These are phyloP conservation scores for Populus tomentosa DNA, from an alignment of 441 rosid species.

Conservation along the genomic window DNA sequence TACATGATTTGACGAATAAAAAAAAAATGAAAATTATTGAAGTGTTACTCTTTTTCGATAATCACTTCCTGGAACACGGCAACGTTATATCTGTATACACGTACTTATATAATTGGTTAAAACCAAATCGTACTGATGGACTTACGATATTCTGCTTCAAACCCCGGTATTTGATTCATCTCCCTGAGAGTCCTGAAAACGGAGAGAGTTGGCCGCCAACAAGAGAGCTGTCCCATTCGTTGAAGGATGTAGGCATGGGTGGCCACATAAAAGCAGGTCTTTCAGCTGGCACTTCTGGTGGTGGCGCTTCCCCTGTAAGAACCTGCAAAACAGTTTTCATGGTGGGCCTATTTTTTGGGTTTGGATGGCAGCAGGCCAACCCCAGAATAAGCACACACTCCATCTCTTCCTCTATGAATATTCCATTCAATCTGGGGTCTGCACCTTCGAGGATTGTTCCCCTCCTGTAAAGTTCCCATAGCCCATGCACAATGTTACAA, in stretches of 20 bases:
- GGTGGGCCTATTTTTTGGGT: conserved; percentile 60
- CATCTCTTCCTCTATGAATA: conserved; percentile 35
- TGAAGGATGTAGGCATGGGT: conserved; percentile 51
- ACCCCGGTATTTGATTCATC: conserved; percentile 23
- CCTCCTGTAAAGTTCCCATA: conserved; percentile 54
- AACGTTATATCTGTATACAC: not conserved
- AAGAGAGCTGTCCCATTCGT: conserved; percentile 35
- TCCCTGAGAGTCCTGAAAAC: conserved; percentile 36
- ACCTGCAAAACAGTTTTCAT: conserved; percentile 60
- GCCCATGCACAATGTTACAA: conserved; percentile 52
- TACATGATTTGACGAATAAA: not conserved
- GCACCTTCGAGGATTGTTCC: conserved; percentile 45
- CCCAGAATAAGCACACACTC: conserved; percentile 47
- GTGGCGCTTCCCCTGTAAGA: conserved; percentile 47
- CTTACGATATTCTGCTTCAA: not conserved
- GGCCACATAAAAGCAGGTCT: conserved; percentile 77
- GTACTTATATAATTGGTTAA: not conserved
- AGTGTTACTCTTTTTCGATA: not conserved
- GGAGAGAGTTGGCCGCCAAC: conserved; percentile 30
- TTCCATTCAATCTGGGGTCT: conserved; percentile 37
- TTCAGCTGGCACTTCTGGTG: conserved; percentile 48
- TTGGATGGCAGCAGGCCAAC: conserved; percentile 80
- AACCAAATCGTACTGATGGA: not conserved
- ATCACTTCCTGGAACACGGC: not conserved
- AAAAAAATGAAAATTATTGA: not conserved